Conservation (phyloP, 2,329 filamentous ascomycete species). For the Phialemoniopsis sp. region DNA sequence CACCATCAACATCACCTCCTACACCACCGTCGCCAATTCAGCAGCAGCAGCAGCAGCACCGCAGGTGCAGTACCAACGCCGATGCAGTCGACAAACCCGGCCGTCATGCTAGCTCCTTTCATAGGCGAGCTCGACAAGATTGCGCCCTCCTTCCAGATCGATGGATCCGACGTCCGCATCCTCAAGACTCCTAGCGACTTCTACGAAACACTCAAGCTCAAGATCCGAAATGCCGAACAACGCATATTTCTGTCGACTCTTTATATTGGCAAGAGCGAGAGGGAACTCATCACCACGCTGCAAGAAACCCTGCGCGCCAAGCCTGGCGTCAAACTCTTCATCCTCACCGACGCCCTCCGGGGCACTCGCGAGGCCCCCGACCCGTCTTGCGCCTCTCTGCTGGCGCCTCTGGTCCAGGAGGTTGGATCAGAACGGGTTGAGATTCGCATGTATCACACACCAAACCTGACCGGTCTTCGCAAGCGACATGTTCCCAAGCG, state of each 20-base stretch:
- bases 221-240: constrained; percentile 73
- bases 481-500: constrained; percentile 82
- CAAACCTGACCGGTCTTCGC: constrained; percentile 81
- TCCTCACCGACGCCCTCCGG: constrained; percentile 85
- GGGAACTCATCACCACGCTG: constrained; percentile 79
- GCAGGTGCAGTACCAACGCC: too few species aligned
- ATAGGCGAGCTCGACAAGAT: constrained; percentile 77
- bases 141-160: constrained; percentile 84
- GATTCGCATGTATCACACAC: constrained; percentile 96
- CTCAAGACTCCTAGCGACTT: constrained; percentile 81
- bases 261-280: constrained; percentile 91
- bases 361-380: constrained; percentile 87
- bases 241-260: constrained; percentile 92
- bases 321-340: constrained; percentile 74
- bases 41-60: too few species aligned
- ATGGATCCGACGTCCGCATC: constrained; percentile 75
- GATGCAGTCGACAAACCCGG: constrained; percentile 17
- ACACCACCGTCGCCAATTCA: constrained; percentile 1
- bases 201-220: constrained; percentile 88
- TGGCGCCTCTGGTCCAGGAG: constrained; percentile 77
- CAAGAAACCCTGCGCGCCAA: constrained; percentile 71
- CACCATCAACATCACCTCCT: constrained; percentile 1
- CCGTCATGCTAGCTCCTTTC: constrained; percentile 48
- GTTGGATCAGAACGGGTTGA: constrained; percentile 84
- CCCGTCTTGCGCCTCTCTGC: constrained; percentile 81